These are phyloP conservation scores for Xylaria sp. DNA, from an alignment of 2,329 filamentous ascomycete genomes.

Conservation along the genomic window DNA sequence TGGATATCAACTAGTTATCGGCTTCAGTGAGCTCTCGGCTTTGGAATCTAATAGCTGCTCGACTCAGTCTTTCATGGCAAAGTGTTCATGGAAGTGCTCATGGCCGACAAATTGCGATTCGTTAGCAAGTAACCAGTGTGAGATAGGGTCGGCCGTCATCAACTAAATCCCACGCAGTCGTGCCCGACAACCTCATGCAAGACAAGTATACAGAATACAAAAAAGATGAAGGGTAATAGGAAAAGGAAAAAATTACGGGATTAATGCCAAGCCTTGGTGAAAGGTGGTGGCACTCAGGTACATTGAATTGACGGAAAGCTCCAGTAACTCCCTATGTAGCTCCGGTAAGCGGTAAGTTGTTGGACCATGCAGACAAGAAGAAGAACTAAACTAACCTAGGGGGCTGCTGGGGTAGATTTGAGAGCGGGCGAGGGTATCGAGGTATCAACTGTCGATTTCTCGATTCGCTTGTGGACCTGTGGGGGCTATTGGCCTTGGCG, in stretches of 20 bases:
- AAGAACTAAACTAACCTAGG: background rate
- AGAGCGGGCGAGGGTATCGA: too few relatives aligned
- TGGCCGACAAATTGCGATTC: background rate
- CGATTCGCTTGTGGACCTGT: background rate
- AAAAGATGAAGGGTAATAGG: background rate
- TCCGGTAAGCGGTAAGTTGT: background rate
- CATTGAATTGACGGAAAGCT: conserved; percentile 2
- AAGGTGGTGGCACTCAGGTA: background rate
- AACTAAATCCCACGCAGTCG: background rate
- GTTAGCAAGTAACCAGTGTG: background rate
- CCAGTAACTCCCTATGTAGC: background rate
- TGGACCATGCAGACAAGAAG: background rate
- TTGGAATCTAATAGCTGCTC: background rate
- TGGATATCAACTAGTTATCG: background rate
- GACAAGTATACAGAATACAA: background rate
- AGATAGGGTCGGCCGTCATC: background rate
- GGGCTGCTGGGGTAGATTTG: too few relatives aligned
- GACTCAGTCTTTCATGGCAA: background rate
- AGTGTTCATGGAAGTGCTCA: too few relatives aligned
- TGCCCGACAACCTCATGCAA: background rate
- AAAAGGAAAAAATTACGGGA: background rate
- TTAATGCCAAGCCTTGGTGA: background rate
- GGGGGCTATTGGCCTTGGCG: conserved; percentile 24
- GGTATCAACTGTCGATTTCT: background rate
- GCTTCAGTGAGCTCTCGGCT: background rate